These are phyloP conservation scores for Crucihimalaya himalaica DNA, from an alignment of 345 rosid genomes.

Conservation along the genomic window DNA sequence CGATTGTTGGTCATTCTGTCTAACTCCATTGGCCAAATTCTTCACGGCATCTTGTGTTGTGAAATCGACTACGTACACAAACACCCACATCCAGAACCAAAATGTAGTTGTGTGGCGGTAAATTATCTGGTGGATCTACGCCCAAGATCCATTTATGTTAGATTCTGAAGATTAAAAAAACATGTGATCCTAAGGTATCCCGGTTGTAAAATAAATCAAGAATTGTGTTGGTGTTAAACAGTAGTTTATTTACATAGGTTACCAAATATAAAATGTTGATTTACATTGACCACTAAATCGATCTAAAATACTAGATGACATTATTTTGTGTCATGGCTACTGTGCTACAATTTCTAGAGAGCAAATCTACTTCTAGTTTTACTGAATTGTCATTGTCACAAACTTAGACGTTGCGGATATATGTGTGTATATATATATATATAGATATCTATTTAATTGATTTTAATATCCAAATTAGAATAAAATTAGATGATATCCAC, in stretches of 20 bases:
- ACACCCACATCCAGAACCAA: not conserved
- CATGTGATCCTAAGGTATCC: not conserved
- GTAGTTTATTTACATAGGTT: too few species aligned
- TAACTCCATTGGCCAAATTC: conserved; percentile 20
- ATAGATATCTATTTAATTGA: too few species aligned
- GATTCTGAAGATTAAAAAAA: not conserved
- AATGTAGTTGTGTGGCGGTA: not conserved
- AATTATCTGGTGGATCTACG: not conserved
- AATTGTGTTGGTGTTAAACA: not conserved
- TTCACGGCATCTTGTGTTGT: conserved; percentile 19
- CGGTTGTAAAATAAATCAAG: not conserved
- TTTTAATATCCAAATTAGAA: not conserved
- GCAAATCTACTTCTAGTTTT: not conserved
- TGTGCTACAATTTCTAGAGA: not conserved
- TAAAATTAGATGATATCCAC: not conserved
- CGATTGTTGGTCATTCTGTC: conserved; percentile 13
- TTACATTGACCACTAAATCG: too few species aligned
- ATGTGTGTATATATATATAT: too few species aligned
- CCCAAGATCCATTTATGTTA: not conserved
- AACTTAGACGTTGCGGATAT: not conserved
- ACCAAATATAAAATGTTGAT: too few species aligned
- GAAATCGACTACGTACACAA: conserved; percentile 4
- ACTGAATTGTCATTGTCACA: not conserved
- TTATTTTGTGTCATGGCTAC: not conserved
- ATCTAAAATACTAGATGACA: not conserved